Percentiles rank a stretch among this genome's conserved stretches.
These are phyloP conservation scores for Penicillium samsonianum DNA, from an alignment of 495 filamentous ascomycete genomes.

Conservation along the genomic window DNA sequence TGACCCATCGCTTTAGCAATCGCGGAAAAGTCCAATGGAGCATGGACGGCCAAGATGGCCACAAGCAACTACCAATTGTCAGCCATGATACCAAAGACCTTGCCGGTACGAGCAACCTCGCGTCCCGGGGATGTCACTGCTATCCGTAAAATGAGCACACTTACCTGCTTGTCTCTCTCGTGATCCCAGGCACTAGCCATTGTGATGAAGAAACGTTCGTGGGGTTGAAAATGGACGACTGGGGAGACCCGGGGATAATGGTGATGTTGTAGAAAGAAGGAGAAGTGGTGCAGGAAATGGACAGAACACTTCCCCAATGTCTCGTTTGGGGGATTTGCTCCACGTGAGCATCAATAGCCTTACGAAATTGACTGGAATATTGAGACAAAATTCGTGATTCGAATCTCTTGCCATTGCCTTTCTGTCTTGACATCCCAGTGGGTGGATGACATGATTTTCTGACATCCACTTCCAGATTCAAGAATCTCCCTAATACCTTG, in stretches of 20 bases:
- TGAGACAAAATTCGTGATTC: neutral
- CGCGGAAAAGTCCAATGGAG: neutral
- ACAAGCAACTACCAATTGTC: neutral
- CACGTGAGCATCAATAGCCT: neutral
- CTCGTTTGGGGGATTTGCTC: neutral
- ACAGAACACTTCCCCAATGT: neutral
- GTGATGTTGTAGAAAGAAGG: neutral
- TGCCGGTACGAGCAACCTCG: neutral
- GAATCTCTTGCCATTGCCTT: neutral
- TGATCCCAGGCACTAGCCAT: neutral
- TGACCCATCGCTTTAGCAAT: neutral
- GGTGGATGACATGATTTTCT: neutral
- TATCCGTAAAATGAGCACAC: neutral
- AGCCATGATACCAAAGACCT: neutral
- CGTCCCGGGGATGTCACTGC: neutral
- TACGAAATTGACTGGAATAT: neutral
- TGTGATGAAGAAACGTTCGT: neutral
- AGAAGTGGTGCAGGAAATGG: neutral
- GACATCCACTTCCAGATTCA: neutral
- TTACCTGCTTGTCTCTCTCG: neutral
- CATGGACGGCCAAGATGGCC: neutral
- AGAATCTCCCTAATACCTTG: neutral
- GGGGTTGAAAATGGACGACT: neutral
- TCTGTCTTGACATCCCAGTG: neutral
- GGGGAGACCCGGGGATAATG: neutral